Conservation (phyloP, 768 basidiomycete species). For the Suillus lakei region DNA sequence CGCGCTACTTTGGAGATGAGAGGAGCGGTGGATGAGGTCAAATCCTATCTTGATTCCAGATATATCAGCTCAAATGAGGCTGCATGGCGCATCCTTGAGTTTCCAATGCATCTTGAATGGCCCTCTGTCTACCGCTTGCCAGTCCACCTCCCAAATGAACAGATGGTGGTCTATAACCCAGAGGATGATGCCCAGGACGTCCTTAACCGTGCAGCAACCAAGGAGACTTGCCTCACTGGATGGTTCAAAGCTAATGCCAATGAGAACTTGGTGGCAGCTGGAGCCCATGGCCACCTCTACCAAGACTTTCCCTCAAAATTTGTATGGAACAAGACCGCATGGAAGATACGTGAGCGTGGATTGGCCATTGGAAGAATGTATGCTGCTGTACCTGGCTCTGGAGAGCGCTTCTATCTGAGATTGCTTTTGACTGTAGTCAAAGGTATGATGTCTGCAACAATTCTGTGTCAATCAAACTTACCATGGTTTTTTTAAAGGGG, state of each 20-base stretch:
- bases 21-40: slow-evolving; percentile 37
- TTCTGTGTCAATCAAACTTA: too few relatives aligned
- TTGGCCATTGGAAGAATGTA: slow-evolving; percentile 39
- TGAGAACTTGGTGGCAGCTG: slow-evolving; percentile 8
- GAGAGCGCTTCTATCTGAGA: slow-evolving; percentile 46
- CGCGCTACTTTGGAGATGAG: slow-evolving; percentile 39
- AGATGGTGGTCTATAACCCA: slow-evolving; percentile 42
- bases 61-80: slow-evolving; percentile 47
- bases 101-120: slow-evolving; percentile 33
- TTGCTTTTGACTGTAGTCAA: slow-evolving; percentile 43
- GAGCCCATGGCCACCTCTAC: slow-evolving; percentile 29
- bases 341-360: slow-evolving; percentile 20
- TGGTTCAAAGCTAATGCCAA: slow-evolving; percentile 38
- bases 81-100: slow-evolving; percentile 27
- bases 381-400: slow-evolving; percentile 32
- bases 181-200: slow-evolving; percentile 27
- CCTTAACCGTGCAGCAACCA: slow-evolving; percentile 20
- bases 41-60: slow-evolving; percentile 37
- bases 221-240: slow-evolving; percentile 33
- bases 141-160: slow-evolving; percentile 45
- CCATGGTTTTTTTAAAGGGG: too few relatives aligned
- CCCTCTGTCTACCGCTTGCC: slow-evolving; percentile 45
- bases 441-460: slow-evolving; percentile 18
- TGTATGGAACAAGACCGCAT: slow-evolving; percentile 16
- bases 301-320: slow-evolving; percentile 23